Percentiles rank a stretch among this genome's conserved stretches.
Evolutionary conservation across 768 basidiomycete genomes (phyloP).

Genomic region (Cystofilobasidium bisporidii): DNA sequence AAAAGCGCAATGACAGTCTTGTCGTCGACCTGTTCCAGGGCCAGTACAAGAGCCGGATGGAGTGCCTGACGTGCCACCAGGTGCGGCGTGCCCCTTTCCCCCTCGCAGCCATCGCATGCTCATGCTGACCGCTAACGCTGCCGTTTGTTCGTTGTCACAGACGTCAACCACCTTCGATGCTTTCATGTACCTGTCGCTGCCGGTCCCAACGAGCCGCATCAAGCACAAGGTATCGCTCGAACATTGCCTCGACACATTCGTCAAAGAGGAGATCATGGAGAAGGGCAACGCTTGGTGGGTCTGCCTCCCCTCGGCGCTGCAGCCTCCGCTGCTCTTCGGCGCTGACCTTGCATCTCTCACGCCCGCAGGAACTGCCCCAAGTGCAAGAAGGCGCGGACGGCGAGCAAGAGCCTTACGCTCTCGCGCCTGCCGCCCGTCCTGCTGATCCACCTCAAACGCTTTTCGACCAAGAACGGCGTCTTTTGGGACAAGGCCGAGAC

Average conservation of each 20-base stretch:
- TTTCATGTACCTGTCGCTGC: slow-evolving; percentile 88
- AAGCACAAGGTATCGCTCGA: slow-evolving; percentile 55
- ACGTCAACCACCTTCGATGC: slow-evolving; percentile 95
- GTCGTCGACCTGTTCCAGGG: slow-evolving; percentile 98
- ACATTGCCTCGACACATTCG: slow-evolving; percentile 79
- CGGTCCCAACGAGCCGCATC: slow-evolving; percentile 61
- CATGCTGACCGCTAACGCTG: slow-evolving; percentile 11
- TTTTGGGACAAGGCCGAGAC: slow-evolving; percentile 97
- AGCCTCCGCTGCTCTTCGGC: neutral
- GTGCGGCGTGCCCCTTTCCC: slow-evolving; percentile 43
- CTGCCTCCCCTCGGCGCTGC: neutral
- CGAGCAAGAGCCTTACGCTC: slow-evolving; percentile 75
- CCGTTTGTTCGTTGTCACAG: slow-evolving; percentile 44
- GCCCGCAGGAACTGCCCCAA: slow-evolving; percentile 75
- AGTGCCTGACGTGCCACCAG: slow-evolving; percentile 81
- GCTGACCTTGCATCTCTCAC: neutral
- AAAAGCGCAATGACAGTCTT: slow-evolving; percentile 78
- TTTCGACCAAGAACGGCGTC: slow-evolving; percentile 64
- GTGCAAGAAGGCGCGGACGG: slow-evolving; percentile 79
- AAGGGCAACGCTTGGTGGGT: slow-evolving; percentile 86
- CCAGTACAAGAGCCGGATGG: slow-evolving; percentile 80
- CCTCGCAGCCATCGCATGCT: slow-evolving; percentile 6
- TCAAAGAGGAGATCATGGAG: slow-evolving; percentile 80
- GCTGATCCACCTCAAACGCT: slow-evolving; percentile 83
- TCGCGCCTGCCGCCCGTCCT: slow-evolving; percentile 88